Conservation (phyloP, 1,284 basidiomycete genomes). For the Ceratobasidium sp. region DNA sequence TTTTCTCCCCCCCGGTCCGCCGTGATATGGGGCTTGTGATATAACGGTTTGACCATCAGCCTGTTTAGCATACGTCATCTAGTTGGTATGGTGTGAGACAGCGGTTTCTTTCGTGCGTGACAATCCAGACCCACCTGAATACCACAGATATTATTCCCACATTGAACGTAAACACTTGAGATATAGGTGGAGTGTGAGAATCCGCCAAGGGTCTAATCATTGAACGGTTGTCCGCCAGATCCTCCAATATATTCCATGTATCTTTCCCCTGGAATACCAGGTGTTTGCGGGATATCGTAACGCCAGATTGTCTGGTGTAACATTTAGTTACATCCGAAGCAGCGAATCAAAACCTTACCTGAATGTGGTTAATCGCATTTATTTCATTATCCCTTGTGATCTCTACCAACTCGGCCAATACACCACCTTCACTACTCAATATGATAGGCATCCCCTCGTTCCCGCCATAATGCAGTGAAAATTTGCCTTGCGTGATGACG, state of each 20-base stretch:
- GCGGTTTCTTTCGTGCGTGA: too few relatives aligned
- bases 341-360: background rate
- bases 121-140: background rate
- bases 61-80: background rate
- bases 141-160: background rate
- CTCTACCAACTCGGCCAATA: background rate
- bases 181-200: background rate
- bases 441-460: background rate
- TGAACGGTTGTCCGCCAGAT: background rate
- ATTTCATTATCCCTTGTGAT: background rate
- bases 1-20: background rate
- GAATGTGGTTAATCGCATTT: background rate
- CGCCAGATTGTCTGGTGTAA: constrained; percentile 4
- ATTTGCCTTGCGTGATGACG: background rate
- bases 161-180: background rate
- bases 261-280: background rate
- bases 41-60: background rate
- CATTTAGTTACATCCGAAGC: background rate
- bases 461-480: constrained; percentile 1
- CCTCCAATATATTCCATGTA: background rate
- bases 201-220: background rate
- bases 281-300: background rate
- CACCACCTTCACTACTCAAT: background rate
- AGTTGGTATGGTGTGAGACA: background rate
- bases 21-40: background rate